A percentile compares a stretch with the other conserved stretches of the same genome.
Conservation (phyloP, 2,329 filamentous ascomycete genomes). For the Triangularia setosa region DNA sequence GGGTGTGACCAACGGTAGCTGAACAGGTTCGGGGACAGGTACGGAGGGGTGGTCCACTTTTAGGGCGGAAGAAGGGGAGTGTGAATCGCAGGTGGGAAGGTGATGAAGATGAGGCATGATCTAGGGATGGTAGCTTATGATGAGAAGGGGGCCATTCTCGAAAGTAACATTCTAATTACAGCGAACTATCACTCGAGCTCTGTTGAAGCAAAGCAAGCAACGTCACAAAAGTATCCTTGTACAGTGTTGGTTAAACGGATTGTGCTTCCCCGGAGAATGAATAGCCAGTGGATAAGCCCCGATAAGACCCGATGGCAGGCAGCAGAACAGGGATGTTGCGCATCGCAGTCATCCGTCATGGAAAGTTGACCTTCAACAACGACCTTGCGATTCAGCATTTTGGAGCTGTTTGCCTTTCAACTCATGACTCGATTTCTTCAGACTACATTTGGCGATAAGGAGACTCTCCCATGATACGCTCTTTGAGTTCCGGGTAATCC, state of each 20-base stretch:
- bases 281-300: not conserved
- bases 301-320: slow-evolving; percentile 4
- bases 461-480: not conserved
- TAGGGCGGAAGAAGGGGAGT: not conserved
- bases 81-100: not conserved
- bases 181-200: not conserved
- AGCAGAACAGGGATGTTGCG: not conserved
- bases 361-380: not conserved
- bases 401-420: not conserved
- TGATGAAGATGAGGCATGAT: not conserved
- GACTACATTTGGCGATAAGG: not conserved
- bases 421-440: not conserved
- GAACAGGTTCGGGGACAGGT: no score
- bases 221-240: not conserved
- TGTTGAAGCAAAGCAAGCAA: not conserved
- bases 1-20: no score
- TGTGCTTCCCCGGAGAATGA: not conserved
- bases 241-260: not conserved
- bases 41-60: not conserved
- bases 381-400: not conserved
- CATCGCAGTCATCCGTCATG: not conserved
- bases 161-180: no score
- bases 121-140: not conserved
- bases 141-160: not conserved
- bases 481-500: not conserved